Percentiles rank a stretch among this genome's conserved stretches.
phyloP scores from a whole-genome alignment of 164 flowering plant genomes.

The Piper betle region DNA sequence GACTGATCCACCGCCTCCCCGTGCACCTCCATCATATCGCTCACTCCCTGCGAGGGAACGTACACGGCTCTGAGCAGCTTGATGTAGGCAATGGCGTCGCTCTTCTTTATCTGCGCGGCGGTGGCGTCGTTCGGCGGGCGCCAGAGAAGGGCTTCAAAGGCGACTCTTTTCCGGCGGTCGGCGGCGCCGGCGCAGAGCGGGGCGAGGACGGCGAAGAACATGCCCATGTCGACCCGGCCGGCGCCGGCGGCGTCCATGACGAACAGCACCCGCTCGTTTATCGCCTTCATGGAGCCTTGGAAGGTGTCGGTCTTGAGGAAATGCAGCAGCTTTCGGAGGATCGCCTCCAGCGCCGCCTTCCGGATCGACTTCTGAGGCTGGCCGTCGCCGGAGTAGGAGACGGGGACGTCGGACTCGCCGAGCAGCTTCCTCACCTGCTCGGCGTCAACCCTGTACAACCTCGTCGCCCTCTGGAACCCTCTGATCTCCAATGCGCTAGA shows the following conservation, averaged over 20 bases:
- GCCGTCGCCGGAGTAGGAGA: slow-evolving; percentile 1
- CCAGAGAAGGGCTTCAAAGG: slow-evolving; percentile 12
- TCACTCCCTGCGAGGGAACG: slow-evolving; percentile 1
- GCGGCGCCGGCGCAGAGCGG: slow-evolving; percentile 9
- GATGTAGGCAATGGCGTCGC: slow-evolving; percentile 4
- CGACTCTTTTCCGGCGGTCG: slow-evolving; percentile 8
- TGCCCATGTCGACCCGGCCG: slow-evolving; percentile 12
- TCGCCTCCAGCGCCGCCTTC: slow-evolving; percentile 8
- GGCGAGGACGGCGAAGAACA: slow-evolving; percentile 11
- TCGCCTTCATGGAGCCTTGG: slow-evolving; percentile 11
- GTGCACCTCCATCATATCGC: slow-evolving; percentile 2
- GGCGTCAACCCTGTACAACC: slow-evolving; percentile 60
- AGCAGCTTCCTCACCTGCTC: slow-evolving; percentile 78
- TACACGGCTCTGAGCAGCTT: slow-evolving; percentile 9
- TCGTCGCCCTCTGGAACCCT: slow-evolving; percentile 77
- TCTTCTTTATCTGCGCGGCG: slow-evolving; percentile 5
- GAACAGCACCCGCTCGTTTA: slow-evolving; percentile 7
- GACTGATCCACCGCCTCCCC: slow-evolving; percentile 4
- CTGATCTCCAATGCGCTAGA: slow-evolving; percentile 71
- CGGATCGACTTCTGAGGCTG: slow-evolving; percentile 6
- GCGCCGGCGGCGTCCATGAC: slow-evolving; percentile 10
- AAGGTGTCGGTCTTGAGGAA: slow-evolving; percentile 12
- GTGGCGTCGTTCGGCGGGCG: slow-evolving; percentile 6
- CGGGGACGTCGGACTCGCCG: slow-evolving; percentile 19
- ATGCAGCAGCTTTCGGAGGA: slow-evolving; percentile 9